Percentiles rank a stretch among this genome's conserved stretches.
phyloP scores from a whole-genome alignment of 23 red algal species.

The Gracilariopsis chorda region DNA sequence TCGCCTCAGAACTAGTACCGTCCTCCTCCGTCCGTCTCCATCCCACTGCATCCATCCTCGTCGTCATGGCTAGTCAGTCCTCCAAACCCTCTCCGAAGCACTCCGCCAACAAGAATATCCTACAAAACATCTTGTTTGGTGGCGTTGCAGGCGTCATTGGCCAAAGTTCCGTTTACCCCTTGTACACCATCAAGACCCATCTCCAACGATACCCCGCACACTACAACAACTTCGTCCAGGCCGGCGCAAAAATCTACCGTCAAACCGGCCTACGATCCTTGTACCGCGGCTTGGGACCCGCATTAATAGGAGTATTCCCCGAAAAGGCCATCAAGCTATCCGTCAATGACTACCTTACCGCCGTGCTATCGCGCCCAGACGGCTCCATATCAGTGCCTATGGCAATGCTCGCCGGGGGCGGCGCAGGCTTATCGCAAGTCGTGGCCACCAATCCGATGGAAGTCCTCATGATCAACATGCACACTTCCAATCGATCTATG shows the following conservation, averaged over 20 bases:
- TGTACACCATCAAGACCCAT: conserved; percentile 77
- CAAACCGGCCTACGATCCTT: conserved; percentile 45
- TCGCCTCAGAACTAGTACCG: not conserved
- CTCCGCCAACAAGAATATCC: conserved; percentile 36
- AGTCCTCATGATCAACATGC: conserved; percentile 96
- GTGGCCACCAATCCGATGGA: conserved; percentile 97
- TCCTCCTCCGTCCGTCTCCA: not conserved
- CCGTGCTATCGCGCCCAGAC: conserved; percentile 47
- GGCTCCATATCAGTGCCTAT: conserved; percentile 43
- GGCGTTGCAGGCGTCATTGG: conserved; percentile 84
- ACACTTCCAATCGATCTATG: conserved; percentile 45
- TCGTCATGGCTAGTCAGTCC: not conserved
- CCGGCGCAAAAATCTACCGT: conserved; percentile 37
- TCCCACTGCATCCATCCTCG: not conserved
- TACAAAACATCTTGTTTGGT: conserved; percentile 77
- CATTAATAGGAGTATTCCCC: conserved; percentile 77
- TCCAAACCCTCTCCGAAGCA: not conserved
- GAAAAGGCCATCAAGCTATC: conserved; percentile 98
- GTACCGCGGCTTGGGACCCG: conserved; percentile 70
- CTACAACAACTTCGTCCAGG: conserved; percentile 39
- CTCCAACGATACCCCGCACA: conserved; percentile 50
- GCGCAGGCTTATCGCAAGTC: conserved; percentile 92
- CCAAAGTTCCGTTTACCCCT: conserved; percentile 67
- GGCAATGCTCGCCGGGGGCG: conserved; percentile 80
- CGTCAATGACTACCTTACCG: conserved; percentile 88